Conservation (phyloP, 2,329 filamentous ascomycete genomes). For the Scytalidium sp. region DNA sequence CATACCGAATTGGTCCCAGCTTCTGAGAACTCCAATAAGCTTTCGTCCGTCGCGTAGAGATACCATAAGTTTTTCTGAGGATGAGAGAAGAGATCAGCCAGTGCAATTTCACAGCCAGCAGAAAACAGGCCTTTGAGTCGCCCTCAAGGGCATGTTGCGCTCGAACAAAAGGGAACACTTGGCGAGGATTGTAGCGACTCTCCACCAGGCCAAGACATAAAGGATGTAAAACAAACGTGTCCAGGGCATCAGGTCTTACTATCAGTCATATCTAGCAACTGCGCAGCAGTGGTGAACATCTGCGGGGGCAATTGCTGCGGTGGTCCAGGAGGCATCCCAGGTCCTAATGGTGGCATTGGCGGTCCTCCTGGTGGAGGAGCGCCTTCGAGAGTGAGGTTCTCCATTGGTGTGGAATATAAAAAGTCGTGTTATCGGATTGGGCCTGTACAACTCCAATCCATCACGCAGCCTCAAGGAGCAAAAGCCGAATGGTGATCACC, state of each 20-base stretch:
- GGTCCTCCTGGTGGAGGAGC: constrained; percentile 35
- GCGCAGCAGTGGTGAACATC: constrained; percentile 97
- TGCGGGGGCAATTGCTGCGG: constrained; percentile 76
- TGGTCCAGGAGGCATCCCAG: constrained; percentile 19
- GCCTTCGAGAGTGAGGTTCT: constrained; percentile 51
- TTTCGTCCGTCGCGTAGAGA: constrained; percentile 91
- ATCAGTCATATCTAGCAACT: constrained; percentile 93
- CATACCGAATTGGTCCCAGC: constrained; percentile 97
- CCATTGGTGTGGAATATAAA: constrained; percentile 37
- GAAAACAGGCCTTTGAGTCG: not conserved
- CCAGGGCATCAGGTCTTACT: constrained; percentile 58
- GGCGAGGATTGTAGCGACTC: too few species aligned
- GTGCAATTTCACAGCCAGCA: constrained; percentile 3
- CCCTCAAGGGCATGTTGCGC: not conserved
- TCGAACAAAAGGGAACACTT: too few species aligned
- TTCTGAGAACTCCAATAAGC: constrained; percentile 85
- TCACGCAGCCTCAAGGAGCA: constrained; percentile 15
- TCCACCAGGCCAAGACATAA: constrained; percentile 1
- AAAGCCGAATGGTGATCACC: not conserved
- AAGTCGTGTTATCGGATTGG: constrained; percentile 13
- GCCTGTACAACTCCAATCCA: constrained; percentile 18
- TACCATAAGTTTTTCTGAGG: constrained; percentile 86
- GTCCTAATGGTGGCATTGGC: constrained; percentile 10
- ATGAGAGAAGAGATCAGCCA: constrained; percentile 15
- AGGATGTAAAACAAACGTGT: not conserved